Evolutionary conservation across 1,284 basidiomycete species (phyloP), one percentile per base, ranked within the genome.

Genomic region (Rhodotorula sp.): DNA sequence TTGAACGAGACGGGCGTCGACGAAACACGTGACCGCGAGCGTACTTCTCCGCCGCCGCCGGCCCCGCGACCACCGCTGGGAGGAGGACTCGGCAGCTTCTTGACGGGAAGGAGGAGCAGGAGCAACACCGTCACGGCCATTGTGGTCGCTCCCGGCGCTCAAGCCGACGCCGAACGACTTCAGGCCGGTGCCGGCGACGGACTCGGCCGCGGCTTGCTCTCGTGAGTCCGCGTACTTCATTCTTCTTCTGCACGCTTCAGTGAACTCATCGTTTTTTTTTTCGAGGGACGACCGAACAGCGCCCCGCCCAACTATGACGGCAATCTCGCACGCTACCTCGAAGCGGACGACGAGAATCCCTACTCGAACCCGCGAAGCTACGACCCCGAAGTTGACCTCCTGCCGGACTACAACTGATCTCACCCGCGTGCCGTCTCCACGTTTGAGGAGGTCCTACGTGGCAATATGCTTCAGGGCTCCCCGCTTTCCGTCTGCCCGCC

Each of bases 241-340:
- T 51, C 15, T 31, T 15, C 20, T 10, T n/a, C n/a, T n/a, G n/a
- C n/a, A 5, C 15, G 47, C 49, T 5, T 47, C n/a, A 23, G 4
- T 16, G 26, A 5, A 18, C 34, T 52, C 31, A 39, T n/a, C 29
- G 2, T 14, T 23, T 2, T 21, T 34, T 34, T 34, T 34, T 8
- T 34, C 8, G 34, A 0, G 4, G 34, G 12, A 5, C 31, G 21
- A 0, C 18, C 18, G 34, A 3, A 26, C 10, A 72, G 70, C 15
- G 67, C 70, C 12, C 70, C 70, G 49, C 70, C 70, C 5, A 63
- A 66, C n/a, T 72, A 72, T 61, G 64, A 72, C 61, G 64, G 60
- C 61, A 62, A 46, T 23, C 62, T 68, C 31, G 51, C 56, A 1
- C 8, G 23, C 16, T 68, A 68, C 47, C 18, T 68, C 62, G 67